Percentiles rank a stretch among this genome's conserved stretches.
Conservation (phyloP, 495 filamentous ascomycete genomes). For the Bacidia gigantensis region DNA sequence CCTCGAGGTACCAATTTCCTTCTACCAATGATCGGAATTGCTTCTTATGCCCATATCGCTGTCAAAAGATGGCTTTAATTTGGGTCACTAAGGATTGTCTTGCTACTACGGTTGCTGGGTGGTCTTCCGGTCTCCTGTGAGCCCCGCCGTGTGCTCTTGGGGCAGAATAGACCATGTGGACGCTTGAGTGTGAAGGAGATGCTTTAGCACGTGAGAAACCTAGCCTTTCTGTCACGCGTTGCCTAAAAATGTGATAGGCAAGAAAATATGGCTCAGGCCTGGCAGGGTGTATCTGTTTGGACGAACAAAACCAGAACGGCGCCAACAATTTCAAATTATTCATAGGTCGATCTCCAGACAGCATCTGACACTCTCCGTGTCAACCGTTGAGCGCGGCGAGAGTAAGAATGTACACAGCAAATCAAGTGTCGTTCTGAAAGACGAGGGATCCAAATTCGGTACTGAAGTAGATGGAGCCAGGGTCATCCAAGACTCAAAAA, state of each 20-base stretch:
- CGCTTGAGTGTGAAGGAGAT: constrained; percentile 16
- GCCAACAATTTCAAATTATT: constrained; percentile 42
- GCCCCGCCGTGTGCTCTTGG: background rate
- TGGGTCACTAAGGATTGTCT: too few species aligned
- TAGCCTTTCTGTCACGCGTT: background rate
- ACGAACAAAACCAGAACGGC: constrained; percentile 26
- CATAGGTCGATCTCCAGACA: constrained; percentile 76
- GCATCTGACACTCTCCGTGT: constrained; percentile 68
- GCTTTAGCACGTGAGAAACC: constrained; percentile 11
- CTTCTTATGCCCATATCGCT: too few species aligned
- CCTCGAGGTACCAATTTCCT: too few species aligned
- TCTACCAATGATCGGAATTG: too few species aligned
- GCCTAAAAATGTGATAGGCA: constrained; percentile 31
- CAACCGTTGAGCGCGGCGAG: constrained; percentile 48
- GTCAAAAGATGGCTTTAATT: too few species aligned
- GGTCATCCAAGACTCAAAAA: constrained; percentile 41
- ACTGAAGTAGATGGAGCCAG: constrained; percentile 61
- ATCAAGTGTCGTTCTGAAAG: constrained; percentile 50
- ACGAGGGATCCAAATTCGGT: constrained; percentile 64
- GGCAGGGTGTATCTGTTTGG: constrained; percentile 74
- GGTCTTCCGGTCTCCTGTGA: background rate
- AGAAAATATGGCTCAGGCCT: constrained; percentile 67
- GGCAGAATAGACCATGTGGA: constrained; percentile 20
- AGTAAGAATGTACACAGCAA: constrained; percentile 45
- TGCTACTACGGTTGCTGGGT: too few species aligned